Evolutionary conservation across 2,329 filamentous ascomycete genomes (phyloP).

Genomic region (Elsinoe fawcettii): DNA sequence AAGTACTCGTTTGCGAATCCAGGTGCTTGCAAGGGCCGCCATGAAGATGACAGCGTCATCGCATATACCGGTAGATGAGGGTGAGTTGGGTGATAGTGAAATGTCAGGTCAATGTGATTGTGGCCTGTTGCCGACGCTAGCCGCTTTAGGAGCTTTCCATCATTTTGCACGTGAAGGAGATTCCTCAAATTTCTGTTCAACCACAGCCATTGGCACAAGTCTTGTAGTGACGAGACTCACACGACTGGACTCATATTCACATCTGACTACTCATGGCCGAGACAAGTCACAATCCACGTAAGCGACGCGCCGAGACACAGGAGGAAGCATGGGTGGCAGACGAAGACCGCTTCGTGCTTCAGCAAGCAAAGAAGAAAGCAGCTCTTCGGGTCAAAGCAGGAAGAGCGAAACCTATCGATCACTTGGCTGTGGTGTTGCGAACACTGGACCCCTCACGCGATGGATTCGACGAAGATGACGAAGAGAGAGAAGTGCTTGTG

Average conservation of each 20-base stretch:
- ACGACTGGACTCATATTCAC: too few species aligned
- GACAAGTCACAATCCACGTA: constrained; percentile 32
- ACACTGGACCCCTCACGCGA: constrained; percentile 80
- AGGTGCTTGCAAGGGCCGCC: background rate
- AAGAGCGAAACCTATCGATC: constrained; percentile 86
- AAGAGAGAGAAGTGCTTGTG: constrained; percentile 69
- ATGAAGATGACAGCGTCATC: background rate
- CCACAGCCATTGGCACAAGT: too few species aligned
- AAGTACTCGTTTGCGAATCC: constrained; percentile 37
- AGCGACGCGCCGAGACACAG: constrained; percentile 39
- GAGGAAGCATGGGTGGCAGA: constrained; percentile 71
- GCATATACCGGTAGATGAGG: background rate
- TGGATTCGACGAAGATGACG: constrained; percentile 70
- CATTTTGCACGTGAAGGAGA: background rate
- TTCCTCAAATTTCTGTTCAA: too few species aligned
- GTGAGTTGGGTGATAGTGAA: background rate
- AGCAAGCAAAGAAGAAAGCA: constrained; percentile 96
- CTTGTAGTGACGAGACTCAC: too few species aligned
- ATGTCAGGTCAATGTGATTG: constrained; percentile 1
- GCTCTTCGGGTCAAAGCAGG: constrained; percentile 88
- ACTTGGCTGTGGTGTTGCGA: constrained; percentile 81
- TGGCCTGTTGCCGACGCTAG: constrained; percentile 1
- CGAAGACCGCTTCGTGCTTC: constrained; percentile 91
- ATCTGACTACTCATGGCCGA: background rate
- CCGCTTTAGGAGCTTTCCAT: background rate